These are phyloP conservation scores for Phialophora tarda DNA, from an alignment of 2,329 filamentous ascomycete genomes.

Conservation along the genomic window DNA sequence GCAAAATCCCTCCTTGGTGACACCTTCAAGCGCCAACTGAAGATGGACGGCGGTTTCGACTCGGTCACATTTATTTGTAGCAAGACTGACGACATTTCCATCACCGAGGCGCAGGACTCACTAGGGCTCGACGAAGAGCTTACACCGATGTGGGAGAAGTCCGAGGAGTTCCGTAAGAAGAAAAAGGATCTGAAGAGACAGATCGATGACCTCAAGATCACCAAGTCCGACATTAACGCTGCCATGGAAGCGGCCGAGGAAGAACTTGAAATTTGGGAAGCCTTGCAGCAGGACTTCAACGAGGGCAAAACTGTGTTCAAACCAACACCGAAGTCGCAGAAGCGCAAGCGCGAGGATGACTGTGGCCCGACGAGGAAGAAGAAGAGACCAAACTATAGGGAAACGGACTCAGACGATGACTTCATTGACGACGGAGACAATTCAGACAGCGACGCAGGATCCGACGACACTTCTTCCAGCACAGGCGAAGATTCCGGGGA, in stretches of 20 bases:
- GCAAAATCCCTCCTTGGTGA: constrained; percentile 63
- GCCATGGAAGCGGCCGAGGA: constrained; percentile 8
- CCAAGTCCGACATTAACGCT: neutral
- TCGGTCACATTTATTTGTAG: constrained; percentile 66
- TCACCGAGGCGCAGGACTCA: constrained; percentile 52
- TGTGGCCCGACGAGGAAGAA: neutral
- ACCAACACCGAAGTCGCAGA: constrained; percentile 1
- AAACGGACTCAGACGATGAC: constrained; percentile 5
- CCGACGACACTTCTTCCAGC: neutral
- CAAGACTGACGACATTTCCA: constrained; percentile 67
- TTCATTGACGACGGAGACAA: neutral
- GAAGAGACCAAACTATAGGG: neutral
- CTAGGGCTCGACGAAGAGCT: constrained; percentile 49
- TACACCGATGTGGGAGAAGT: constrained; percentile 33
- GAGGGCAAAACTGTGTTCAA: constrained; percentile 1
- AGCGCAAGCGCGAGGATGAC: constrained; percentile 7
- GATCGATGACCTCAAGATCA: constrained; percentile 2
- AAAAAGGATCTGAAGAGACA: neutral
- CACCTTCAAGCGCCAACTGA: constrained; percentile 64
- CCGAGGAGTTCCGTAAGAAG: constrained; percentile 28
- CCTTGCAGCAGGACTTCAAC: constrained; percentile 1
- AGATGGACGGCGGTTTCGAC: constrained; percentile 62
- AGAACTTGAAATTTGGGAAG: neutral
- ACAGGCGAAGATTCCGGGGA: neutral
- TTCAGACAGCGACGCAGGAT: constrained; percentile 1